These are phyloP conservation scores for Cladosporium oxysporum DNA, from an alignment of 2,329 filamentous ascomycete genomes.

Conservation along the genomic window DNA sequence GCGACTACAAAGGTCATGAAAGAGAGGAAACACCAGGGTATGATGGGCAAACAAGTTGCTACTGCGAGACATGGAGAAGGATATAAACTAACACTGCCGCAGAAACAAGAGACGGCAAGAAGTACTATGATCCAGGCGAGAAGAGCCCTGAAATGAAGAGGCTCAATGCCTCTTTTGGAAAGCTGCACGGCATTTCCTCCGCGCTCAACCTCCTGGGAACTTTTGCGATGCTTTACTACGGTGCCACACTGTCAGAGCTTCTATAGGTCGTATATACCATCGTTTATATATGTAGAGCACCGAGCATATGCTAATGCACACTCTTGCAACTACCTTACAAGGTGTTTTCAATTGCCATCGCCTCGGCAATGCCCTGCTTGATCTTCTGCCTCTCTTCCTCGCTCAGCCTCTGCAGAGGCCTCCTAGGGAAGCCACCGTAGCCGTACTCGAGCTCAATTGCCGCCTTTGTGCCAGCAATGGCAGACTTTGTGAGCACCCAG, in stretches of 20 bases:
- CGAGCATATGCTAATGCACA: background rate
- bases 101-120: constrained; percentile 88
- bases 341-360: constrained; percentile 33
- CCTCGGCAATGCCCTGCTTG: constrained; percentile 33
- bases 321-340: constrained; percentile 24
- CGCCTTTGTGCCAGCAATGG: constrained; percentile 83
- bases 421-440: constrained; percentile 75
- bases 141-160: constrained; percentile 82
- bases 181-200: constrained; percentile 78
- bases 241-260: constrained; percentile 68
- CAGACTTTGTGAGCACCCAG: constrained; percentile 80
- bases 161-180: constrained; percentile 76
- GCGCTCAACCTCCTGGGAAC: constrained; percentile 75
- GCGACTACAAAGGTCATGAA: constrained; percentile 73
- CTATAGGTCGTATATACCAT: constrained; percentile 40
- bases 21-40: constrained; percentile 77
- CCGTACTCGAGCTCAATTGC: constrained; percentile 79
- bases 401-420: constrained; percentile 68
- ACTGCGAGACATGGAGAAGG: background rate
- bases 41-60: constrained; percentile 27
- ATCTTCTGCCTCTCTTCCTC: constrained; percentile 45
- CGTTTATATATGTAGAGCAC: background rate
- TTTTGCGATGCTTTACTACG: constrained; percentile 73
- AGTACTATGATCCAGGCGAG: constrained; percentile 74
- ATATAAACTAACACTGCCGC: background rate